Evolutionary conservation across 495 filamentous ascomycete species (phyloP).

Genomic region (Penicillium atrosanguineum): DNA sequence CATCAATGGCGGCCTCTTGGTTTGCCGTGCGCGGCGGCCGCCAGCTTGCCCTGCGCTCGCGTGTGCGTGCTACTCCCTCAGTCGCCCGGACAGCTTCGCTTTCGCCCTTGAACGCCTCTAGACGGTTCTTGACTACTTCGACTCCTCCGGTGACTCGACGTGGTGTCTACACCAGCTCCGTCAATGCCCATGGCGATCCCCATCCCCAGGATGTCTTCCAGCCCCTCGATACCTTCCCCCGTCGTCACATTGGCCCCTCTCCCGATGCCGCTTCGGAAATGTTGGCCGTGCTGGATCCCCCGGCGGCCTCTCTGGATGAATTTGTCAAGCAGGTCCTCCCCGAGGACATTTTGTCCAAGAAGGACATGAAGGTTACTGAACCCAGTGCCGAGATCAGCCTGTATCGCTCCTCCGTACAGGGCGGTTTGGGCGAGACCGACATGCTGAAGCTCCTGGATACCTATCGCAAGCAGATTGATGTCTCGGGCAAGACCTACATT

Average conservation of each 20-base stretch:
- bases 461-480: slow-evolving; percentile 64
- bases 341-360: slow-evolving; percentile 71
- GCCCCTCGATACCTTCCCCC: slow-evolving; percentile 67
- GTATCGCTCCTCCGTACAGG: slow-evolving; percentile 45
- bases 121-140: slow-evolving; percentile 29
- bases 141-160: slow-evolving; percentile 28
- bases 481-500: slow-evolving; percentile 62
- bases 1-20: slow-evolving; percentile 39
- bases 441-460: slow-evolving; percentile 60
- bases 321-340: slow-evolving; percentile 90
- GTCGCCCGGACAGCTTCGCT: slow-evolving; percentile 30
- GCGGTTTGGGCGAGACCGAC: slow-evolving; percentile 64
- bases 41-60: slow-evolving; percentile 41
- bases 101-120: slow-evolving; percentile 24
- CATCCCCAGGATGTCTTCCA: slow-evolving; percentile 46
- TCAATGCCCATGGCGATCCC: slow-evolving; percentile 41
- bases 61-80: slow-evolving; percentile 27
- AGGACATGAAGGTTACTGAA: slow-evolving; percentile 45
- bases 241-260: slow-evolving; percentile 93
- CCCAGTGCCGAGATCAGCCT: slow-evolving; percentile 39
- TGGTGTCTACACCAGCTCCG: slow-evolving; percentile 40
- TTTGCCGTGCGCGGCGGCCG: slow-evolving; percentile 43
- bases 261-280: slow-evolving; percentile 69
- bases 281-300: slow-evolving; percentile 78
- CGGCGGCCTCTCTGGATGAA: slow-evolving; percentile 70